Conservation (phyloP, 352 stramenopile species). For the Phytopythium aichiense region DNA sequence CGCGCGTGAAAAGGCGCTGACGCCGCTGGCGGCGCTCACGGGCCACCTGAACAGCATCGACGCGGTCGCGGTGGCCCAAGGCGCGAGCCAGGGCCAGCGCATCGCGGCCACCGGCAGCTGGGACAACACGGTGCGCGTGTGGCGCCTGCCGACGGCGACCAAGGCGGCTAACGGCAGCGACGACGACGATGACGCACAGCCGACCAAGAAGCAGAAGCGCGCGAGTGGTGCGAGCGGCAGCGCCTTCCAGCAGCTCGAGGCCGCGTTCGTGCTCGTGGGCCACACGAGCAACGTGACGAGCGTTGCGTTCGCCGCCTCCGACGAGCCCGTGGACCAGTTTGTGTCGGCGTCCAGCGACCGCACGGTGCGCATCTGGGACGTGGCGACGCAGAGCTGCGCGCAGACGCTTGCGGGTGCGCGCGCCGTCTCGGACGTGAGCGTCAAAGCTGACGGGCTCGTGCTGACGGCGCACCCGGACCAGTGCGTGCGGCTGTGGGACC, state of each 20-base stretch:
- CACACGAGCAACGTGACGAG: constrained; percentile 77
- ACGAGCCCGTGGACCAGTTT: constrained; percentile 23
- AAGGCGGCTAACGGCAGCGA: constrained; percentile 4
- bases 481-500: constrained; percentile 81
- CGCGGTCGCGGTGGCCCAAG: constrained; percentile 31
- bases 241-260: constrained; percentile 65
- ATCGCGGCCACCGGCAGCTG: constrained; percentile 63
- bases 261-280: constrained; percentile 68
- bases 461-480: constrained; percentile 79
- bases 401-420: constrained; percentile 77
- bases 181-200: constrained; percentile 21
- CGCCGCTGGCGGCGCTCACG: constrained; percentile 46
- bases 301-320: constrained; percentile 46
- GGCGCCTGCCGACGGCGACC: constrained; percentile 22
- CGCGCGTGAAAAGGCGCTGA: constrained; percentile 28
- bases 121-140: constrained; percentile 86
- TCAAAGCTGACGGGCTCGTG: constrained; percentile 57
- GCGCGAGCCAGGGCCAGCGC: constrained; percentile 26
- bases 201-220: constrained; percentile 76
- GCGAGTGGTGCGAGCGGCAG: constrained; percentile 20
- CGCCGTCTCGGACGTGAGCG: constrained; percentile 66
- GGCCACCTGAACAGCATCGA: constrained; percentile 85
- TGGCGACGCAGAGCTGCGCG: constrained; percentile 62
- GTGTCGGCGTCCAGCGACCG: constrained; percentile 70
- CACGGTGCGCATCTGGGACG: constrained; percentile 75